Evolutionary conservation across 2,329 filamentous ascomycete species (phyloP), one percentile per base, ranked within the genome.

Genomic region (Monascus ruber): DNA sequence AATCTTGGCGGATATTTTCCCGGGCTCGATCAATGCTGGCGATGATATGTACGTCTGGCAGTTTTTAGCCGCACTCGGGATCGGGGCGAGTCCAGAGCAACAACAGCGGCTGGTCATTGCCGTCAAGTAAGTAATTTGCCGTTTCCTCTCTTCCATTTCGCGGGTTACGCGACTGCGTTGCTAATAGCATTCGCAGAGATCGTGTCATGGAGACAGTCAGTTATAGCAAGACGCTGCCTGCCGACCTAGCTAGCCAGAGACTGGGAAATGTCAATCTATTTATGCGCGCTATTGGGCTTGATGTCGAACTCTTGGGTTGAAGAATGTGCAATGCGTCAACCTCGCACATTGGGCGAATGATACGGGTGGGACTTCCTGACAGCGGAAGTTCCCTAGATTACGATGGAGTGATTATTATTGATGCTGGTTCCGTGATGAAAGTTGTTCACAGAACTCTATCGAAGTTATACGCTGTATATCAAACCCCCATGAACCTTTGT

Each of bases 21-120:
- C 89, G 0, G 85, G 83, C 17, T 83, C 83, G n/a, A 85, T 94
- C 54, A 87, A 85, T 47, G 81, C 85, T 5, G 84, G 85, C 36
- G 87, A 95, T 49, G 91, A 98, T 55, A 82, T 94, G 55, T 94
- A 96, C 56, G 86, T 96, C 31, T 98, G 91, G 91, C 89, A 96
- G 64, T 93, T 96, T 60, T 73, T 98, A 47, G 91, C 91, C 6
- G 87, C 89, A 8, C 86, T 95, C 64, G 91, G 91, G 46, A 91
- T 94, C 47, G 88, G 85, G 37, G 89, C 91, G 28, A 88, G 79
- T 56, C 86, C 88, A 9, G 87, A 95, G 50, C 91, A 98, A 65
- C 91, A 98, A 63, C 89, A 94, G 60, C 77, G 88, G 42, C 73
- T 98, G 40, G 91, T 98, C 6, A 76, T 95, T 54, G 88, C 87